Conservation (phyloP, 192 early-diverging fungal species). For the Kappamyces sp. region DNA sequence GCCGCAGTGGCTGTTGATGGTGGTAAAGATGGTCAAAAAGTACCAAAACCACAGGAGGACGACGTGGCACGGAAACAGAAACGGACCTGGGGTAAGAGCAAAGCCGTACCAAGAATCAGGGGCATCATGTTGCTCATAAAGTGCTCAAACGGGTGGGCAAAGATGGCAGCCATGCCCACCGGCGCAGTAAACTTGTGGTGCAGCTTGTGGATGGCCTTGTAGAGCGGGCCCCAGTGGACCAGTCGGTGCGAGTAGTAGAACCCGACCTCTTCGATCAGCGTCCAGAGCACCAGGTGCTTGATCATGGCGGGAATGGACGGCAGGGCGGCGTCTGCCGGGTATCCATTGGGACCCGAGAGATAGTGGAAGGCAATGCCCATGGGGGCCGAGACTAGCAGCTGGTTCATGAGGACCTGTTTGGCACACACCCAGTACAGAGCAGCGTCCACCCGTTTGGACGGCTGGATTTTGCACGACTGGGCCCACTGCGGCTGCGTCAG, state of each 20-base stretch:
- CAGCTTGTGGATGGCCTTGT: conserved; percentile 12
- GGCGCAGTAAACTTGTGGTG: conserved; percentile 19
- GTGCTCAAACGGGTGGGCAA: conserved; percentile 17
- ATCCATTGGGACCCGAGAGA: too few species aligned
- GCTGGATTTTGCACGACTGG: too few species aligned
- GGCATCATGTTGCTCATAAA: conserved; percentile 9
- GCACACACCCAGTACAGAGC: too few species aligned
- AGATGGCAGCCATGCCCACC: conserved; percentile 5
- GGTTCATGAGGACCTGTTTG: too few species aligned
- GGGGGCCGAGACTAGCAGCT: too few species aligned
- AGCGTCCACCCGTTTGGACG: too few species aligned
- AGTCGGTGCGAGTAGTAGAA: conserved; percentile 17
- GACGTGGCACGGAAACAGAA: neutral
- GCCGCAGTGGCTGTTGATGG: conserved; percentile 13
- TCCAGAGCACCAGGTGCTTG: neutral
- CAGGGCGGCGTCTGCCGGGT: too few species aligned
- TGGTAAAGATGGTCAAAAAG: neutral
- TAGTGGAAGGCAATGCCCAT: too few species aligned
- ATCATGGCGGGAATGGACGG: too few species aligned
- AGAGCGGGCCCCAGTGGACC: conserved; percentile 7
- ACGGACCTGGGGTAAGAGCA: neutral
- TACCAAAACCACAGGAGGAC: neutral
- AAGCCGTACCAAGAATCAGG: neutral
- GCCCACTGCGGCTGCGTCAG: too few species aligned
- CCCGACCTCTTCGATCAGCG: conserved; percentile 3